Base-by-base conservation (phyloP, 2,329 filamentous ascomycete species). In the Colletotrichum paranaense region DNA sequence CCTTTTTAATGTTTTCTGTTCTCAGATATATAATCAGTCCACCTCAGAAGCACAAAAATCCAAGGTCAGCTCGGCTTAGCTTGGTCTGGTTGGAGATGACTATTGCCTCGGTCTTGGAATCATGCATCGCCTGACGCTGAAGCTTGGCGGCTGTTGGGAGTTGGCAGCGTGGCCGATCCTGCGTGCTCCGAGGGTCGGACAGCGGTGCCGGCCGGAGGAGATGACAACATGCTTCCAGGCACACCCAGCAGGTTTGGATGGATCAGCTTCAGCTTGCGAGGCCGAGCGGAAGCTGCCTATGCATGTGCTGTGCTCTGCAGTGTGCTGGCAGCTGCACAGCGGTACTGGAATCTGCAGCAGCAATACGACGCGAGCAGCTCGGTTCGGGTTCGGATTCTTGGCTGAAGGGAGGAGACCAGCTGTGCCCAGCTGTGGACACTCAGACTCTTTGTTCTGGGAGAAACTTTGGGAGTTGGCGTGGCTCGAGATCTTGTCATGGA, bases 111-210 rank as follows among this genome's bases (percentile, higher is more conserved):
- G 56, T 30, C 42, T 62, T 65, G 53, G 60, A 55, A 26, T 62
- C 58, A 60, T 55, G 59, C 58, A 73, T 69, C 66, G 66, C 38
- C 66, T 69, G 70, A 73, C 66, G 59, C 59, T 59, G 59, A 46
- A 70, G 46, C 71, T 73, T 65, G 60, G 69, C 64, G 38, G 62
- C 42, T 38, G 57, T 38, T 58, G 64, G 49, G 26, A 30, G 53
- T 30, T 49, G 28, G 49, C 30, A 62, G 52, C 55, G 70, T 63
- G 53, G 32, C 62, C 42, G 53, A 26, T 58, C 46, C 19, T 58
- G 5, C 60, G 59, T 66, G 62, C 64, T 72, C 69, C 66, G 69
- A 69, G 65, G 22, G 19, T 30, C 59, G 38, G 59, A 52, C 38
- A 72, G 64, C 69, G 69, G 69, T 60, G 69, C 69, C 66, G 59